A percentile compares a stretch with the other conserved stretches of the same genome.
phyloP scores from a whole-genome alignment of 192 early-diverging fungal species.

The Podila clonocystis region DNA sequence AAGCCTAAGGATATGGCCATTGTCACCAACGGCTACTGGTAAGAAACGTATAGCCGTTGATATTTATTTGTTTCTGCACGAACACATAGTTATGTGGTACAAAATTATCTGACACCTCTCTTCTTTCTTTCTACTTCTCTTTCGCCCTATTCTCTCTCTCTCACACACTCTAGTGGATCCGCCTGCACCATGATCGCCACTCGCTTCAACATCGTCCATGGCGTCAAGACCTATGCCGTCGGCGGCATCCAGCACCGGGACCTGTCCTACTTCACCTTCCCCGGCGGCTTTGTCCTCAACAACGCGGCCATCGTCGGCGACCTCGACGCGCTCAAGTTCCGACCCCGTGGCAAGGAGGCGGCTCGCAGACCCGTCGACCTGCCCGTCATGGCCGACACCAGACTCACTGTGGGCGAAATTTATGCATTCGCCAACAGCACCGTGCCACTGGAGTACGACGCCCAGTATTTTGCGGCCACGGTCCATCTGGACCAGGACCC shows the following conservation, averaged over 20 bases:
- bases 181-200: constrained; percentile 46
- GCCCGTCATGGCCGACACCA: constrained; percentile 12
- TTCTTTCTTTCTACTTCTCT: neutral
- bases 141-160: neutral
- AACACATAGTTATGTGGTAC: neutral
- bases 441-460: constrained; percentile 35
- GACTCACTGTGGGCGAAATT: constrained; percentile 25
- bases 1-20: constrained; percentile 42
- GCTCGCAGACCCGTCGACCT: neutral
- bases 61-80: neutral
- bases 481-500: constrained; percentile 37
- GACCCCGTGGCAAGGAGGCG: constrained; percentile 9
- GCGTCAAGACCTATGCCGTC: constrained; percentile 39
- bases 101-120: neutral
- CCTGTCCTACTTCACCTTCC: constrained; percentile 47
- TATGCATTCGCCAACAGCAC: constrained; percentile 25
- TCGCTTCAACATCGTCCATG: constrained; percentile 20
- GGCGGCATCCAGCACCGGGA: constrained; percentile 39
- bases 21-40: constrained; percentile 49
- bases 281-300: constrained; percentile 38
- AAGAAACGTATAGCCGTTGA: neutral
- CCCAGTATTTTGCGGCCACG: constrained; percentile 20
- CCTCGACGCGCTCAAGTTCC: constrained; percentile 3
- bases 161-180: constrained; percentile 29
- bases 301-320: constrained; percentile 5